A percentile compares a stretch with the other conserved stretches of the same genome.
These are phyloP conservation scores for Daedalea quercina DNA, from an alignment of 768 basidiomycete genomes.

Conservation along the genomic window DNA sequence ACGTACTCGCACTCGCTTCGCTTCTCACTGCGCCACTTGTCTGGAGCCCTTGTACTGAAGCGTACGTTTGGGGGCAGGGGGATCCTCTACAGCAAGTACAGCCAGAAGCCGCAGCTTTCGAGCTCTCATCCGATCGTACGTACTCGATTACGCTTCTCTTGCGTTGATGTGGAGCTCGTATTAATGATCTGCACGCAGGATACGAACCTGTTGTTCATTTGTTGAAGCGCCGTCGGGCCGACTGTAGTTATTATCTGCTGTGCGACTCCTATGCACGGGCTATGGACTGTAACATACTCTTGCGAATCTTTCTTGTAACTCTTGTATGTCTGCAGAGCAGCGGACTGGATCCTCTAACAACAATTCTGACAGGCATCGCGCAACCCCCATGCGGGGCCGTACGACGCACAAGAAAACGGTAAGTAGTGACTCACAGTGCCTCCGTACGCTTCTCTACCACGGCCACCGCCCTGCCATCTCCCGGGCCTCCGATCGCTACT, in stretches of 20 bases:
- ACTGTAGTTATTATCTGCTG: neutral
- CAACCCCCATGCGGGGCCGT: no score
- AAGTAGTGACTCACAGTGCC: no score
- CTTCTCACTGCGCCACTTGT: neutral
- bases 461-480: no score
- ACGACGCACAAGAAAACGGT: no score
- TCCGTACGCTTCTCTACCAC: no score
- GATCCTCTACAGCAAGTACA: constrained; percentile 54
- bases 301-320: no score
- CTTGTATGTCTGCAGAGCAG: no score
- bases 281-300: no score
- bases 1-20: constrained; percentile 3
- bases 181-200: constrained; percentile 17
- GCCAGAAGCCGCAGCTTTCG: constrained; percentile 67
- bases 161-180: neutral
- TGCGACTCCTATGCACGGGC: neutral
- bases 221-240: constrained; percentile 7
- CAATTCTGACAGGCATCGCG: no score
- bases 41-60: no score
- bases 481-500: no score
- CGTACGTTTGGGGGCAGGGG: constrained; percentile 23
- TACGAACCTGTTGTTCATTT: constrained; percentile 25
- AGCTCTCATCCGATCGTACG: constrained; percentile 67
- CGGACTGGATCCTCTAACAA: no score
- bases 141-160: neutral